Base-by-base conservation (phyloP, 768 basidiomycete genomes). In the Leccinum rimulosum region DNA sequence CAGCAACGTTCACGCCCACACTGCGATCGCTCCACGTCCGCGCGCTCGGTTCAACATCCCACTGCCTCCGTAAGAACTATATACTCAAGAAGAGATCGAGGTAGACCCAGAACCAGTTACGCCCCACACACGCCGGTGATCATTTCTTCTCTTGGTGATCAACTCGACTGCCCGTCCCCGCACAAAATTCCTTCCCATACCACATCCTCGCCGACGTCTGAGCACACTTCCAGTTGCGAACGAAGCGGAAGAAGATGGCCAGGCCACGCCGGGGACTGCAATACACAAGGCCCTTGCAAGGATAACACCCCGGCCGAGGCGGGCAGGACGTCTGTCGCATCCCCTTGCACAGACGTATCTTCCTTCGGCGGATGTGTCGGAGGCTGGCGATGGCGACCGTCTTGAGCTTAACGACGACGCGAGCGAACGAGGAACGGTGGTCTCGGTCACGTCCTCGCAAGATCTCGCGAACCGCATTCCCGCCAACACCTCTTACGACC, bases 401-500 rank as follows among this genome's bases (percentile, higher is more conserved):
- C 27, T 61, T 6, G 10, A 4, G 2, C 72, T 70, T 3, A 15
- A 81, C 56, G 85, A 86, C 58, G 75, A 78, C 14, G 76, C 73
- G 4, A 73, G 72, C 10, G 87, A 87, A 60, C 78, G 82, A 43
- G 83, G 79, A 0, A 93, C 92, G 1, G 85, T 89, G 71, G 77
- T 91, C 50, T 93, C 92, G 4, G 92, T 89, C 1, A 84, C 89
- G 1, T 93, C 92, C 1, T 94, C 94, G 25, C 90, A 95, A 63
- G 93, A 96, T 69, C 77, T 96, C 45, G 92, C 91, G 2, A 85
- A 87, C 6, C 86, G 91, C 68, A 73, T 77, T 52, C 84, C 91
- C 9, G 88, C 84, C 57, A 95, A 96, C 67, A 91, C 91, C 12
- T 94, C 92, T 8, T 93, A 95, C 61, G 94, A 95, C 66, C 90